Base-by-base conservation (phyloP, 768 basidiomycete genomes). In the Albatrellus ellisii region DNA sequence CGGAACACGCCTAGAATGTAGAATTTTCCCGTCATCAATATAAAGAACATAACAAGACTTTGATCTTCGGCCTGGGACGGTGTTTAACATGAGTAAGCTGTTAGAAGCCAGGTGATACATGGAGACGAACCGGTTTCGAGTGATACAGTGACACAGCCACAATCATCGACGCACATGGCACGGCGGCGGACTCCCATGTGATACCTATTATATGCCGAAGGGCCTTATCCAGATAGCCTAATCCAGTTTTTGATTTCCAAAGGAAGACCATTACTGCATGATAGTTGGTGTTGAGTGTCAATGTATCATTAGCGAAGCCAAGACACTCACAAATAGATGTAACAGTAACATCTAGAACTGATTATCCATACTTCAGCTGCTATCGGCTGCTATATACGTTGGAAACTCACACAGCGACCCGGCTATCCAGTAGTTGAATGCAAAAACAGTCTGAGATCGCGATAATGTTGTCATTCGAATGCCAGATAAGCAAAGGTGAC, bases 21-120 rank as follows among this genome's bases (percentile, higher is more conserved):
- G 44, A 74, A 59, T 50, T 74, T 74, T 27, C 71, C 70, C 3
- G 69, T 68, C 36, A 70, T 53, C 14, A 73, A 52, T 26, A 67
- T 57, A 50, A 74, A 73, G 47, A 73, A 65, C 4, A 72, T 51
- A 25, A 68, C 62, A 6, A 72, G 50, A n/a, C 56, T 40, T 21
- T 37, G 42, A 33, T 27, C 41, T 34, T 41, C 36, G 7, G 24
- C 22, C 49, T 50, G 26, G n/a, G 4, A 14, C 4, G 41, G 28
- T 9, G 9, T n/a, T 22, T n/a, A 21, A 11, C 22, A 11, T 21
- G 7, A 26, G 14, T 12, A 10, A 14, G 12, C 8, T 8, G 17
- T 21, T 6, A 15, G 6, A 20, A 2, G 7, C 4, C 24, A 5
- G 17, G n/a, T 2, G 22, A 37, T 17, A 0, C 14, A 56, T 61